Base-by-base conservation (phyloP, 1,139 yeast species). In the Meyerozyma sp. region DNA sequence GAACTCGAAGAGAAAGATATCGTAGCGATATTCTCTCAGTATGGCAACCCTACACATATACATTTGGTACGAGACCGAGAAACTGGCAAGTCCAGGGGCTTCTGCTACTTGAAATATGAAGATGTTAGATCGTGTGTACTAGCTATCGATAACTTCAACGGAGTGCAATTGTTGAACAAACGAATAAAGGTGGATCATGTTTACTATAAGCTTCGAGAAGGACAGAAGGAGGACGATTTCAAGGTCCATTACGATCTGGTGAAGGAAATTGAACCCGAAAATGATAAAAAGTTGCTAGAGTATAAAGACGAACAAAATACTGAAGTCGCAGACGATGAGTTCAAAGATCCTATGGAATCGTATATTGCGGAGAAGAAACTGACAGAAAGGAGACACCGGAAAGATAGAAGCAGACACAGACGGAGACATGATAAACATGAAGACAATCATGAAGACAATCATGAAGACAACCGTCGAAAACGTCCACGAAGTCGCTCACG, bases 111-210 rank as follows among this genome's bases (percentile, higher is more conserved):
- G 50, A 86, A 89, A 60, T 93, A 87, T 57, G 91, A 83, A 52
- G 90, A 88, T 54, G 88, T 82, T 61, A 68, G 87, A 44, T 85
- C 95, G 4, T 82, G 95, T 32, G 77, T 88, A 0, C 66, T 93
- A 40, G 96, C 98, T 0, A 83, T 93, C 3, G 98, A 93, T 63
- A 93, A 93, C 58, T 68, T 91, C 50, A 86, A 87, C 58, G 96
- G 96, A 1, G 68, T 79, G 3, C 73, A 70, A 43, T 57, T 90
- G 0, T 73, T 77, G 44, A 93, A 84, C 18, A 55, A 58, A 8
- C 61, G 48, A 18, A 55, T 90, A 9, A 69, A 78, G 45, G 95
- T 90, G 4, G 96, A 90, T 57, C 97, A 90, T 66, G 79, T 85
- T 11, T 73, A 79, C 51, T 89, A 78, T 58, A 73, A 73, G 48